Conservation (phyloP, 768 basidiomycete genomes). For the Hortiboletus campestris region DNA sequence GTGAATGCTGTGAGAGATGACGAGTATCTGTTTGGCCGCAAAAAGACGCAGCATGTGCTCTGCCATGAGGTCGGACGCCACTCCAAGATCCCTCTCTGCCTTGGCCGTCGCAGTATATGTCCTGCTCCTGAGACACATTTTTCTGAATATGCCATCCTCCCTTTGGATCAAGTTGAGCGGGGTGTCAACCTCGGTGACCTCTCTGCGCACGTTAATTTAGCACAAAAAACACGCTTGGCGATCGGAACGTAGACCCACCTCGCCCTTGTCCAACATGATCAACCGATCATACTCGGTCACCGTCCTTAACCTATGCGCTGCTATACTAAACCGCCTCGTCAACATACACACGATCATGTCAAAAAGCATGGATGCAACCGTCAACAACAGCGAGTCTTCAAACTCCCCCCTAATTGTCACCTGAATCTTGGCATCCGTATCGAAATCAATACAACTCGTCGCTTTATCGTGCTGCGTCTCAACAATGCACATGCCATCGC, state of each 20-base stretch:
- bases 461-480: conserved; percentile 74
- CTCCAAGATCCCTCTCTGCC: conserved; percentile 18
- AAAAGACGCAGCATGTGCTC: too few relatives aligned
- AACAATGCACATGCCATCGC: conserved; percentile 82
- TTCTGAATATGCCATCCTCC: conserved; percentile 61
- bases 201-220: background rate
- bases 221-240: background rate
- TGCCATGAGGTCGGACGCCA: too few relatives aligned
- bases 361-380: conserved; percentile 43
- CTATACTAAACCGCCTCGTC: conserved; percentile 13
- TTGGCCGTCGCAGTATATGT: conserved; percentile 54
- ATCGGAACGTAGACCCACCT: conserved; percentile 15
- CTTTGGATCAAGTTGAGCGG: conserved; percentile 65
- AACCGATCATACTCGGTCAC: conserved; percentile 81
- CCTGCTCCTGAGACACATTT: conserved; percentile 71
- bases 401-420: conserved; percentile 86
- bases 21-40: too few relatives aligned
- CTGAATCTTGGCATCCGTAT: conserved; percentile 89
- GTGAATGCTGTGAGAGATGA: too few relatives aligned
- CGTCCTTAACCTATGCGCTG: conserved; percentile 73
- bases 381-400: conserved; percentile 66
- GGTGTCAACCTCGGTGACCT: conserved; percentile 68
- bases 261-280: conserved; percentile 63
- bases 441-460: conserved; percentile 83
- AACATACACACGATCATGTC: background rate